A percentile compares a stretch with the other conserved stretches of the same genome.
phyloP scores from a whole-genome alignment of 116 monocot species.

The Zostera marina region DNA sequence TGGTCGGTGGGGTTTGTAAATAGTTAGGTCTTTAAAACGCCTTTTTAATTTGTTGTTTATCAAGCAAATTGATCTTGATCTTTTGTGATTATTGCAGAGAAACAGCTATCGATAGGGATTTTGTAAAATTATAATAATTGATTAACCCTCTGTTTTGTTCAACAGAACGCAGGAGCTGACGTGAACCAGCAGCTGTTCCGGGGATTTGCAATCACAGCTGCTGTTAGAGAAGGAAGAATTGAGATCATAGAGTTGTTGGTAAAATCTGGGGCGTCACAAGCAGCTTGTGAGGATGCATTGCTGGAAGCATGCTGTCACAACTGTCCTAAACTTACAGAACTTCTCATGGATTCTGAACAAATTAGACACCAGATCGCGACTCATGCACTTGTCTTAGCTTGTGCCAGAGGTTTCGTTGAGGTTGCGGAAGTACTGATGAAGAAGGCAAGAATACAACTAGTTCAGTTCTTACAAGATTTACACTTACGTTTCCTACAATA shows the following conservation, averaged over 20 bases:
- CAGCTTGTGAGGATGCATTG: constrained; percentile 77
- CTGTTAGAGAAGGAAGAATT: constrained; percentile 50
- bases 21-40: too few relatives aligned
- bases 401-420: constrained; percentile 57
- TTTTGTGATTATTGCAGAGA: too few relatives aligned
- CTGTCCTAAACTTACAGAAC: constrained; percentile 28
- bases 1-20: too few relatives aligned
- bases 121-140: too few relatives aligned
- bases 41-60: too few relatives aligned
- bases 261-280: constrained; percentile 60
- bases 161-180: constrained; percentile 64
- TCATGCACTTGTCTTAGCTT: constrained; percentile 54
- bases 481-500: too few relatives aligned
- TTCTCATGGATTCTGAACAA: constrained; percentile 65
- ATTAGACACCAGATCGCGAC: constrained; percentile 41
- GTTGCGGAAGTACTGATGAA: constrained; percentile 65
- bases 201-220: constrained; percentile 64
- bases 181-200: constrained; percentile 73
- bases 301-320: constrained; percentile 59
- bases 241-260: constrained; percentile 48
- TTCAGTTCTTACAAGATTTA: too few relatives aligned
- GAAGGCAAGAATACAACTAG: constrained; percentile 4
- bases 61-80: too few relatives aligned
- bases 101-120: too few relatives aligned
- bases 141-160: neutral